These are phyloP conservation scores for Yamagishiella unicocca DNA, from an alignment of 139 green algal species.

Conservation along the genomic window DNA sequence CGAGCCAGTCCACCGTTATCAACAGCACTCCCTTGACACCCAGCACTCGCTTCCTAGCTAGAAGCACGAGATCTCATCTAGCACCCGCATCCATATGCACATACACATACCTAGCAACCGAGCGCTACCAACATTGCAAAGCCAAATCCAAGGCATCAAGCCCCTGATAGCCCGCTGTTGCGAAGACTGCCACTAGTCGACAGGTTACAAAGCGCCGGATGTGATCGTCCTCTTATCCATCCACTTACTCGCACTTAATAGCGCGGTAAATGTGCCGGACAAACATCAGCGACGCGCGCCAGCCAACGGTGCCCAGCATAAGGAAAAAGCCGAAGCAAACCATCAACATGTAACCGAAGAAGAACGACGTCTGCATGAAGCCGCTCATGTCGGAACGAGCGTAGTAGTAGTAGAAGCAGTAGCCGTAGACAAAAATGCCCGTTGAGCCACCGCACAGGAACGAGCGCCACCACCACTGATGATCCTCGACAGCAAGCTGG, in stretches of 20 bases:
- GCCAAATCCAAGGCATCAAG: too few relatives aligned
- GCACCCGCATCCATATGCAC: too few relatives aligned
- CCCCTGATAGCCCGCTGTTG: too few relatives aligned
- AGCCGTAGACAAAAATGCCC: constrained; percentile 94
- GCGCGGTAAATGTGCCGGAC: constrained; percentile 66
- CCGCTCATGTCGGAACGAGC: constrained; percentile 87
- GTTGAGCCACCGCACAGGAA: constrained; percentile 96
- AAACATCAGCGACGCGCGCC: constrained; percentile 80
- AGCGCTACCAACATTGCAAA: too few relatives aligned
- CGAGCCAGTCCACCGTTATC: too few relatives aligned
- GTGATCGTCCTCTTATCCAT: too few relatives aligned
- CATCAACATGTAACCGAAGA: constrained; percentile 91
- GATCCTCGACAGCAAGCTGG: constrained; percentile 90
- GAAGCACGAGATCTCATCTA: too few relatives aligned
- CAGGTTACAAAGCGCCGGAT: too few relatives aligned
- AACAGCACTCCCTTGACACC: too few relatives aligned
- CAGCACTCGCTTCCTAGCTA: too few relatives aligned
- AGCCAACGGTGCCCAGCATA: constrained; percentile 92
- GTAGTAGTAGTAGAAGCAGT: constrained; percentile 98
- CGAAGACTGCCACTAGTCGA: too few relatives aligned
- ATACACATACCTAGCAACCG: too few relatives aligned
- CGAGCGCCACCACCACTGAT: constrained; percentile 92
- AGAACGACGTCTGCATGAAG: constrained; percentile 88
- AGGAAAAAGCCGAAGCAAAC: constrained; percentile 83
- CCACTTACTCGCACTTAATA: constrained; percentile 57